Percentiles rank a stretch among this genome's conserved stretches.
Conservation (phyloP, 306 rosid species). For the Myrica gale region DNA sequence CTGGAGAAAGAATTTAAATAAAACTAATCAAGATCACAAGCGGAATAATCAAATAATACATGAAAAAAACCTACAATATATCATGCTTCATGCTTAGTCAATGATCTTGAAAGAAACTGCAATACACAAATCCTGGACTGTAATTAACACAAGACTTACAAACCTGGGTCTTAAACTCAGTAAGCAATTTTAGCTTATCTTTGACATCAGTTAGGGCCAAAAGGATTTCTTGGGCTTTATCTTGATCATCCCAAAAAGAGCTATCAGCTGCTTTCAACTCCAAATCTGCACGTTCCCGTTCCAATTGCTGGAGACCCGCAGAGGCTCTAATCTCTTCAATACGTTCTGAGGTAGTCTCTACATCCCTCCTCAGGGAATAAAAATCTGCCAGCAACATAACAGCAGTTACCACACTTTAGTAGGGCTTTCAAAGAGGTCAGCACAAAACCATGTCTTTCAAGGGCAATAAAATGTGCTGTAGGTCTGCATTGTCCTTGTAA, state of each 20-base stretch:
- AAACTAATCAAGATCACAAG: not conserved
- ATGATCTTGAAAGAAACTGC: not conserved
- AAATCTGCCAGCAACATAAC: conserved; percentile 58
- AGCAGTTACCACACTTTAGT: not conserved
- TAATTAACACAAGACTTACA: conserved; percentile 12
- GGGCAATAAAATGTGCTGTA: not conserved
- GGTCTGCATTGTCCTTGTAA: not conserved
- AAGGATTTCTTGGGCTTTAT: conserved; percentile 78
- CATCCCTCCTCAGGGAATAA: conserved; percentile 72
- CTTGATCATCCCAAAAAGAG: conserved; percentile 83
- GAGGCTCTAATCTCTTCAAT: conserved; percentile 76
- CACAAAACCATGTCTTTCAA: not conserved
- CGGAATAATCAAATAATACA: not conserved
- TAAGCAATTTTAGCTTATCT: conserved; percentile 73
- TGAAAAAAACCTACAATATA: not conserved
- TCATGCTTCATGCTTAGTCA: not conserved
- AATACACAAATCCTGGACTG: not conserved
- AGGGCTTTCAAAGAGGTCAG: not conserved
- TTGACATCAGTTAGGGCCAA: conserved; percentile 68
- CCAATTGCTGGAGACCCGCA: conserved; percentile 54
- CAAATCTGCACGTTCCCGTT: conserved; percentile 62
- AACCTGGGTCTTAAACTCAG: conserved; percentile 76
- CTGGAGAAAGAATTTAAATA: not conserved
- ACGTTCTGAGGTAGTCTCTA: conserved; percentile 58
- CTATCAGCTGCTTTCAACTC: conserved; percentile 67